Evolutionary conservation across 2,329 filamentous ascomycete species (phyloP).

Genomic region (Ascosphaera aggregata): DNA sequence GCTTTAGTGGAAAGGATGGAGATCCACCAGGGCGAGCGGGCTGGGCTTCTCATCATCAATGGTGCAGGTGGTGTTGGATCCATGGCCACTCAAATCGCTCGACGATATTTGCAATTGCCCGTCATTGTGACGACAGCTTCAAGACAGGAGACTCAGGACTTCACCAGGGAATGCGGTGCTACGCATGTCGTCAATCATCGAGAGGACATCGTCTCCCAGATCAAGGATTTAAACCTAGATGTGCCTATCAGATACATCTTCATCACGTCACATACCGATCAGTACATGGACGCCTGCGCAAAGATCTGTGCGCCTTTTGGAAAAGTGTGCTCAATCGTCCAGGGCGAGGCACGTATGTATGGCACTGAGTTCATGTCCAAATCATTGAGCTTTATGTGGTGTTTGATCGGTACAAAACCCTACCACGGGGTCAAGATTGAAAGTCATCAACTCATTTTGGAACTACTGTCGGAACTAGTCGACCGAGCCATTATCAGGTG

Average conservation of each 20-base stretch:
- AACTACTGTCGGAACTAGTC: slow-evolving; percentile 13
- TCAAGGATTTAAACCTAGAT: slow-evolving; percentile 14
- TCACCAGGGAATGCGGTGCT: slow-evolving; percentile 19
- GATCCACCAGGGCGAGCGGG: slow-evolving; percentile 9
- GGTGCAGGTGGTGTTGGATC: slow-evolving; percentile 23
- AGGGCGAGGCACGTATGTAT: slow-evolving; percentile 21
- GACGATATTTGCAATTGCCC: slow-evolving; percentile 16
- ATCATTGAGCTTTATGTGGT: slow-evolving; percentile 21
- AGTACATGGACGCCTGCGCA: slow-evolving; percentile 17
- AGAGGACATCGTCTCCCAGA: slow-evolving; percentile 16
- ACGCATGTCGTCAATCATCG: slow-evolving; percentile 23
- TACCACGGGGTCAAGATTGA: slow-evolving; percentile 18
- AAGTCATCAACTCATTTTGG: slow-evolving; percentile 18
- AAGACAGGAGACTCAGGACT: slow-evolving; percentile 17
- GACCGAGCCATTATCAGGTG: slow-evolving; percentile 17
- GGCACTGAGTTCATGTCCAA: slow-evolving; percentile 25
- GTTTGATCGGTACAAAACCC: slow-evolving; percentile 18
- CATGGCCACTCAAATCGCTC: slow-evolving; percentile 22
- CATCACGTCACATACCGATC: slow-evolving; percentile 19
- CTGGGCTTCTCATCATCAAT: slow-evolving; percentile 23
- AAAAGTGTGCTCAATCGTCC: slow-evolving; percentile 24
- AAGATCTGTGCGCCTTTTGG: slow-evolving; percentile 21
- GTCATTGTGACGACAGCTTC: slow-evolving; percentile 23
- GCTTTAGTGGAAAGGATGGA: neutral
- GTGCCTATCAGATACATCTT: slow-evolving; percentile 19